Evolutionary conservation across 176 grass and related monocot species (phyloP).

Genomic region (Raddia distichophylla): DNA sequence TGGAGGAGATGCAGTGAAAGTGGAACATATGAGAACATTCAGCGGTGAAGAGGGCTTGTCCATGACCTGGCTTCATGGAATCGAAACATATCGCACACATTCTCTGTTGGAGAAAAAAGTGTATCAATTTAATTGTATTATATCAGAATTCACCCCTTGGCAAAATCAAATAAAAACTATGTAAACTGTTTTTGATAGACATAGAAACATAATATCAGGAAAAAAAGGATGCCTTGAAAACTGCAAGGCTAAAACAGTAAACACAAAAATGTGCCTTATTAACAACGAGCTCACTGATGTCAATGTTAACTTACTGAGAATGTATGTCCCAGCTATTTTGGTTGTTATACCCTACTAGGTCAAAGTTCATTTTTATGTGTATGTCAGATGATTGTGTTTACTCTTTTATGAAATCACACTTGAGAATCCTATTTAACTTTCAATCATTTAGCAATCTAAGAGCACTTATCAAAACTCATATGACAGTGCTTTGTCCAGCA

Average conservation of each 20-base stretch:
- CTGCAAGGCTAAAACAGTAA: background rate
- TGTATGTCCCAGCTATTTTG: constrained; percentile 13
- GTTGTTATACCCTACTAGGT: background rate
- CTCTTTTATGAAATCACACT: background rate
- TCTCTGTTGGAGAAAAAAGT: constrained; percentile 56
- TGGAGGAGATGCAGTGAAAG: constrained; percentile 95
- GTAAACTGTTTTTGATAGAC: background rate
- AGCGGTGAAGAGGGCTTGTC: constrained; percentile 93
- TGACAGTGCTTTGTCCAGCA: constrained; percentile 16
- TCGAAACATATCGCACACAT: constrained; percentile 92
- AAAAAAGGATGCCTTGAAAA: constrained; percentile 16
- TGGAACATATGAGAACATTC: constrained; percentile 98
- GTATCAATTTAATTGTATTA: constrained; percentile 7
- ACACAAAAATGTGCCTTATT: background rate
- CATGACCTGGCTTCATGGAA: constrained; percentile 81
- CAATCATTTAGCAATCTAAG: background rate
- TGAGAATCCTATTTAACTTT: background rate
- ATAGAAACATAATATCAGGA: background rate
- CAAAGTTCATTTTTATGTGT: background rate
- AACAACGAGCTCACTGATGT: background rate
- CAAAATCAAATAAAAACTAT: constrained; percentile 5
- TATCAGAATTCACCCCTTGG: background rate
- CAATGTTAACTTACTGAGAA: background rate
- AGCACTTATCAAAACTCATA: background rate
- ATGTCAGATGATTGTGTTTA: constrained; percentile 2